Percentiles rank a stretch among this genome's conserved stretches.
phyloP scores from a whole-genome alignment of 2,329 filamentous ascomycete species.

The Periconia macrospinosa region DNA sequence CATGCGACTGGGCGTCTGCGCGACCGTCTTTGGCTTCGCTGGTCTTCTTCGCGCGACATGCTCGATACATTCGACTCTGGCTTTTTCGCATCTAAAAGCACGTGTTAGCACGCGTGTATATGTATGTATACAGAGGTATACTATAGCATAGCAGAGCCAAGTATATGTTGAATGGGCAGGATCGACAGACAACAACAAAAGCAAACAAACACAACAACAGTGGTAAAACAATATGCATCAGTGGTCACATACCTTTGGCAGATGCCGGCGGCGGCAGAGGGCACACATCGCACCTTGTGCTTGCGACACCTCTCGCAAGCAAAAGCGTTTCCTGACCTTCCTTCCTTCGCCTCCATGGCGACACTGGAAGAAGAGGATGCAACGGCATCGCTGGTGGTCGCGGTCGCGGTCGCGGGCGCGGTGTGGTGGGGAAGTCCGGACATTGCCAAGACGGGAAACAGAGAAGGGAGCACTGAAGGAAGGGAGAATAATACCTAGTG shows the following conservation, averaged over 20 bases:
- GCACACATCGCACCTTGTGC: slow-evolving; percentile 42
- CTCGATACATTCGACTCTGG: slow-evolving; percentile 39
- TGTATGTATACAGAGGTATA: too few relatives aligned
- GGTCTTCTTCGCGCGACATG: slow-evolving; percentile 40
- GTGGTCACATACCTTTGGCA: slow-evolving; percentile 37
- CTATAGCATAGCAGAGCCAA: too few relatives aligned
- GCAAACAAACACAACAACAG: too few relatives aligned
- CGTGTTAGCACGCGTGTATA: slow-evolving; percentile 28
- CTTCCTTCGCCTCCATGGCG: slow-evolving; percentile 40
- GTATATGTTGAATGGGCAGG: too few relatives aligned
- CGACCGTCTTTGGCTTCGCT: slow-evolving; percentile 33
- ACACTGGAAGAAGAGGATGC: slow-evolving; percentile 26
- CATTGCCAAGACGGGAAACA: slow-evolving; percentile 33
- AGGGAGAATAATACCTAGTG: not conserved
- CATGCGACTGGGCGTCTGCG: slow-evolving; percentile 29
- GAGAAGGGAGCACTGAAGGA: slow-evolving; percentile 4
- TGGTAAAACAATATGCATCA: too few relatives aligned
- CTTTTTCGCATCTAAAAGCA: slow-evolving; percentile 41
- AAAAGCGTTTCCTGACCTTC: slow-evolving; percentile 40
- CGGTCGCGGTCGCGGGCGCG: slow-evolving; percentile 23
- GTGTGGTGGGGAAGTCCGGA: slow-evolving; percentile 42
- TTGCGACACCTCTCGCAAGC: slow-evolving; percentile 41
- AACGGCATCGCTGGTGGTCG: too few relatives aligned
- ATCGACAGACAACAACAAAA: too few relatives aligned
- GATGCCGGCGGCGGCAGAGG: slow-evolving; percentile 32